These are phyloP conservation scores for Kentomonas sorsogonicus DNA, from an alignment of 208 protist species.

Conservation along the genomic window DNA sequence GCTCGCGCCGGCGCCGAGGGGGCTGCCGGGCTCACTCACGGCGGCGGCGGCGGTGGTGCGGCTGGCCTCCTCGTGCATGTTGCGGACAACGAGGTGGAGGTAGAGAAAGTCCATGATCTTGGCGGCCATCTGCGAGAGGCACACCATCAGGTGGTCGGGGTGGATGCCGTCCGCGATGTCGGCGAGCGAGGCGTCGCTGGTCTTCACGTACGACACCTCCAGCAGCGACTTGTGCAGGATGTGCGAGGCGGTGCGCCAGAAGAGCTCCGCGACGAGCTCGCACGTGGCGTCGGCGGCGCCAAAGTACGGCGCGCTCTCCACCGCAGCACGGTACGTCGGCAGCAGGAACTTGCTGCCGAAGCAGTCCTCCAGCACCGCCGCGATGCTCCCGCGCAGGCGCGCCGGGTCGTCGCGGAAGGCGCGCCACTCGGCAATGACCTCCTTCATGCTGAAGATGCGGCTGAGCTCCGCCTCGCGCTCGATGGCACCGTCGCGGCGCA, in stretches of 20 bases:
- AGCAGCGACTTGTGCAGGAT: slow-evolving; percentile 63
- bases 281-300: slow-evolving; percentile 25
- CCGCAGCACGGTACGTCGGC: slow-evolving; percentile 56
- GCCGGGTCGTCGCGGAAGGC: slow-evolving; percentile 43
- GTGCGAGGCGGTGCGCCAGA: slow-evolving; percentile 66
- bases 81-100: slow-evolving; percentile 51
- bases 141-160: slow-evolving; percentile 64
- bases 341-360: slow-evolving; percentile 68
- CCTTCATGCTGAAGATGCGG: slow-evolving; percentile 54
- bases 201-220: slow-evolving; percentile 72
- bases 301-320: slow-evolving; percentile 47
- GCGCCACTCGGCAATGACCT: slow-evolving; percentile 67
- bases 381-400: slow-evolving; percentile 33
- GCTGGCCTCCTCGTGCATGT: slow-evolving; percentile 49
- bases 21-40: background rate
- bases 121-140: slow-evolving; percentile 65
- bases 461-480: slow-evolving; percentile 39
- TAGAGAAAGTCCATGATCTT: slow-evolving; percentile 76
- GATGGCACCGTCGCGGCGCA: slow-evolving; percentile 40
- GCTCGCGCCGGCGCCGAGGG: background rate
- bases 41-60: background rate
- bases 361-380: slow-evolving; percentile 50
- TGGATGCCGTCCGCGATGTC: slow-evolving; percentile 72
- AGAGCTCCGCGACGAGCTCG: slow-evolving; percentile 36
- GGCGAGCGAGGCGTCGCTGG: slow-evolving; percentile 44